Conservation (phyloP, 2,329 filamentous ascomycete genomes). For the Arthrobotrys sphaeroides region DNA sequence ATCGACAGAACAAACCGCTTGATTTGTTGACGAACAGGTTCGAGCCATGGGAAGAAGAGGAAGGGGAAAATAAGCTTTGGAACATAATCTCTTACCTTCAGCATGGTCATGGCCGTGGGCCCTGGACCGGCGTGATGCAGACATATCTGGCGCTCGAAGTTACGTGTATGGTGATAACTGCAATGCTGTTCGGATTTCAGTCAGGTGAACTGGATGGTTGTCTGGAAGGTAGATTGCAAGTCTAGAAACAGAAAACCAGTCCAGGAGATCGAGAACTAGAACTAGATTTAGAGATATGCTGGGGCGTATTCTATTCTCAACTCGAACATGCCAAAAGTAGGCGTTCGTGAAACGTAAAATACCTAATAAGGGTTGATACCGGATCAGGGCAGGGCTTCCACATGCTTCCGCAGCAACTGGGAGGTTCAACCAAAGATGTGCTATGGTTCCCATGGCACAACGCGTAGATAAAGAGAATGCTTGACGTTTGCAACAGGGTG, state of each 20-base stretch:
- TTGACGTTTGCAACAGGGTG: neutral
- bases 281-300: neutral
- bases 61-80: neutral
- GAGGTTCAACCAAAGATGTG: neutral
- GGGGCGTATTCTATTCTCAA: neutral
- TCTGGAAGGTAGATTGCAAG: neutral
- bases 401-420: neutral
- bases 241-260: neutral
- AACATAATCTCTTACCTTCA: slow-evolving; percentile 19
- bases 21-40: neutral
- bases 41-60: neutral
- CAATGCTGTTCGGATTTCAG: neutral
- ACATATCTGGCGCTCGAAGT: neutral
- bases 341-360: neutral
- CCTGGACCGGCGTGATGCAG: neutral
- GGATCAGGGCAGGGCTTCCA: neutral
- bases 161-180: neutral
- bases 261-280: neutral
- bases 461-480: slow-evolving; percentile 4
- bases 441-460: neutral
- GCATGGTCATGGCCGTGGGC: slow-evolving; percentile 19
- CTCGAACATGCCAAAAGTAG: neutral
- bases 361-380: neutral
- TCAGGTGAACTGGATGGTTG: neutral
- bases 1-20: too few relatives aligned